Base-by-base conservation (phyloP, 2,329 filamentous ascomycete genomes). In the Alternaria sp. region DNA sequence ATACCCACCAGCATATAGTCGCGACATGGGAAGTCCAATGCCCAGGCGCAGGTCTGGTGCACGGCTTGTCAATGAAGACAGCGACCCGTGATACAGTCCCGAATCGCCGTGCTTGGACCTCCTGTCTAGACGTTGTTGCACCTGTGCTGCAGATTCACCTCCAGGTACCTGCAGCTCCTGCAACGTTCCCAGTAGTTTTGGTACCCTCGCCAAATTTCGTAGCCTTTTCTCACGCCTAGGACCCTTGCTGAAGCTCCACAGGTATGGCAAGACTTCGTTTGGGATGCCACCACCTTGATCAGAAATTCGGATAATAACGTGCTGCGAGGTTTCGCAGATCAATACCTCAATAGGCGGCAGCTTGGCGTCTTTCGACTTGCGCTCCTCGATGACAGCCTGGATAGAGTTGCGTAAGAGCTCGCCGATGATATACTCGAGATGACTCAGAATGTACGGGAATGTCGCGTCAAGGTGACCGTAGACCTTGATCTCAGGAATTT, bases 241-340 rank as follows among this genome's bases (percentile, higher is more conserved):
- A 0, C 95, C 95, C 81, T 98, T 98, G 81, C 90, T 93, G 79
- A 99, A 99, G 25, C 93, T 97, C 96, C 96, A 99, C 6, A 99
- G 86, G 77, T 96, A 91, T 0, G 95, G 94, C 21, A 97, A 83
- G 62, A 95, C 88, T 46, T 96, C 92, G 52, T 90, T 88, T 1
- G 93, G 90, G 57, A 99, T 93, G 36, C 96, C 96, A 65, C 96
- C 96, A 52, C 95, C 96, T 77, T 93, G 93, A 77, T 99, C 96
- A 0, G 94, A 98, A 46, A 99, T 93, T 45, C 96, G 89, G 79
- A 99, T 94, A 68, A 97, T 97, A 74, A 98, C 93, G 81, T 98
- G 93, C 78, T 98, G 93, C 32, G 91, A 89, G 4, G 94, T 92
- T 81, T 98, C 95, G 81, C 95, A 98, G 68, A 99, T 91, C 59